Percentiles rank a stretch among this genome's conserved stretches.
Evolutionary conservation across 495 filamentous ascomycete species (phyloP).

Genomic region (Aspergillus hancockii): DNA sequence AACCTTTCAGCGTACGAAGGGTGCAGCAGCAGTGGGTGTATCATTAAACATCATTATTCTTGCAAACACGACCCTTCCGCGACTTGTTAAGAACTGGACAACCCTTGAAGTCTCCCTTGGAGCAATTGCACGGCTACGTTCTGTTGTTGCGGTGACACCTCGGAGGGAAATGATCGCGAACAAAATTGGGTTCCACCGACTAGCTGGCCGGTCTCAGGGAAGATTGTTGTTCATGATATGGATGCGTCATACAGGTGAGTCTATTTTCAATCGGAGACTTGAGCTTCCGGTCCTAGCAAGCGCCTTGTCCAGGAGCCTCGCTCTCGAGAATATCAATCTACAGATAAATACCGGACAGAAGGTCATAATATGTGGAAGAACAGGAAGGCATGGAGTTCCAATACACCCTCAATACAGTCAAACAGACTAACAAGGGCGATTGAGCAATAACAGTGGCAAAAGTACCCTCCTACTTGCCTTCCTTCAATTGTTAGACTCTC

Average conservation of each 20-base stretch:
- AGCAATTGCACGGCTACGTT: neutral
- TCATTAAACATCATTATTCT: constrained; percentile 26
- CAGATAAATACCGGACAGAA: neutral
- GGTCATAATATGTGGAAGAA: neutral
- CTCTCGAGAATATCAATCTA: neutral
- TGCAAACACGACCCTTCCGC: constrained; percentile 28
- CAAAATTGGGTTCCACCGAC: neutral
- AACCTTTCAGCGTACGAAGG: constrained; percentile 19
- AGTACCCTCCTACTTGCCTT: neutral
- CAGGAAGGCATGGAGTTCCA: neutral
- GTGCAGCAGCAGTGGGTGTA: constrained; percentile 36
- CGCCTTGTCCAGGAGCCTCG: neutral
- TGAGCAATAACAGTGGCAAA: neutral
- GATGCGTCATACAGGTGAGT: neutral
- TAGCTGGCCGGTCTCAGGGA: neutral
- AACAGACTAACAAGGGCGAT: neutral
- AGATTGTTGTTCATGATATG: neutral
- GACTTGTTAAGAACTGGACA: constrained; percentile 39
- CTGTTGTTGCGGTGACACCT: neutral
- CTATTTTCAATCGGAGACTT: neutral
- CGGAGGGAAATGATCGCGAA: neutral
- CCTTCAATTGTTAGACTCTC: neutral
- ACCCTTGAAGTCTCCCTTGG: constrained; percentile 33
- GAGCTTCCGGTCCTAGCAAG: no score
- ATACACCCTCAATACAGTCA: no score